phyloP scores from a whole-genome alignment of 2,329 filamentous ascomycete genomes.

The Sporothrix pallida region DNA sequence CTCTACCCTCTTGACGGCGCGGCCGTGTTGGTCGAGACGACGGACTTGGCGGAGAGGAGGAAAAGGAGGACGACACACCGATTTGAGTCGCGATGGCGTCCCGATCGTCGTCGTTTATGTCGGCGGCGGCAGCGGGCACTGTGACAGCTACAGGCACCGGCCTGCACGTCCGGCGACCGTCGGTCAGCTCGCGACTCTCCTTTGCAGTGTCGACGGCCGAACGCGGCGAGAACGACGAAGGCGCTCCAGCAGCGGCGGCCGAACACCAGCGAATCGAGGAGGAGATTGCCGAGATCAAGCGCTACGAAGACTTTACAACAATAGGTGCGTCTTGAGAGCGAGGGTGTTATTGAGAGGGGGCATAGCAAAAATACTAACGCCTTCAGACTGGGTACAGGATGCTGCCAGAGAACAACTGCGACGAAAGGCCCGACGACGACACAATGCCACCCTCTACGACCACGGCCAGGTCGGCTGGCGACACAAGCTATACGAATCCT shows the following conservation, averaged over 20 bases:
- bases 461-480: slow-evolving; percentile 74
- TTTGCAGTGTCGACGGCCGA: slow-evolving; percentile 67
- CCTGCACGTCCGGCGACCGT: slow-evolving; percentile 52
- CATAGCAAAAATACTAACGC: background rate
- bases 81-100: slow-evolving; percentile 31
- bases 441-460: slow-evolving; percentile 74
- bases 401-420: slow-evolving; percentile 87
- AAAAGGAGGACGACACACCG: background rate
- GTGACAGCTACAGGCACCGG: slow-evolving; percentile 12
- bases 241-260: slow-evolving; percentile 54
- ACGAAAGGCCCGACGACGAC: slow-evolving; percentile 75
- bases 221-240: slow-evolving; percentile 55
- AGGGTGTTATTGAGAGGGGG: too few relatives aligned
- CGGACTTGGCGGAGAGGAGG: background rate
- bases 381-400: slow-evolving; percentile 93
- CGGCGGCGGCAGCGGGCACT: slow-evolving; percentile 19
- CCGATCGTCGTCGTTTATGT: slow-evolving; percentile 31
- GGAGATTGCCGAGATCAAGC: slow-evolving; percentile 96
- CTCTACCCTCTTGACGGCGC: background rate
- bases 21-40: slow-evolving; percentile 25
- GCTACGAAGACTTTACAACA: slow-evolving; percentile 98
- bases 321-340: slow-evolving; percentile 63
- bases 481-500: slow-evolving; percentile 80
- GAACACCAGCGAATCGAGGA: slow-evolving; percentile 80
- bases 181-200: slow-evolving; percentile 68